Evolutionary conservation across 2,329 filamentous ascomycete species (phyloP).

Genomic region (Cercospora sp.): DNA sequence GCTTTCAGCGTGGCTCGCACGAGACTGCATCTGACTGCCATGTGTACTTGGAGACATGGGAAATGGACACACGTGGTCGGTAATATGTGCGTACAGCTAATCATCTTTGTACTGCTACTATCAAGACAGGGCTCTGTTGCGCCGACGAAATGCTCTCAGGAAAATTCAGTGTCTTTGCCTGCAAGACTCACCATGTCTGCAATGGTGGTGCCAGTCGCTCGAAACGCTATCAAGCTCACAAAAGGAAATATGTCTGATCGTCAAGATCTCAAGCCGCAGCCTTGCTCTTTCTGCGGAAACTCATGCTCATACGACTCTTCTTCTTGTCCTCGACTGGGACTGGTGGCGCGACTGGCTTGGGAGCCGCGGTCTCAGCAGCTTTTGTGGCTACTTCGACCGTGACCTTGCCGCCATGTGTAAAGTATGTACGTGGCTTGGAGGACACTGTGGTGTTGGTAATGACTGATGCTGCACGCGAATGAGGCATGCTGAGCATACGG

Average conservation of each 20-base stretch:
- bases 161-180: neutral
- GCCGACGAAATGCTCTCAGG: neutral
- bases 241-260: conserved; percentile 5
- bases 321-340: conserved; percentile 20
- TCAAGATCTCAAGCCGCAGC: neutral
- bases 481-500: conserved; percentile 14
- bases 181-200: neutral
- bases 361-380: conserved; percentile 7
- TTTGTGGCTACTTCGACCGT: conserved; percentile 23
- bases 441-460: conserved; percentile 17
- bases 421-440: conserved; percentile 33
- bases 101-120: neutral
- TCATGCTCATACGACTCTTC: conserved; percentile 35
- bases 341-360: conserved; percentile 8
- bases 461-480: conserved; percentile 20
- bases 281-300: conserved; percentile 31
- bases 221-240: conserved; percentile 19
- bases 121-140: neutral
- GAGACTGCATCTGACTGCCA: neutral
- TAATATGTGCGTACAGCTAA: neutral
- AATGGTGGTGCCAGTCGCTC: conserved; percentile 7
- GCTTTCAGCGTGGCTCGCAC: neutral
- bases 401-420: conserved; percentile 34
- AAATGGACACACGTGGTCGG: neutral
- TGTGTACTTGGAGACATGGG: neutral